These are phyloP conservation scores for Saturnispora halmiae DNA, from an alignment of 805 yeast species.

Conservation along the genomic window DNA sequence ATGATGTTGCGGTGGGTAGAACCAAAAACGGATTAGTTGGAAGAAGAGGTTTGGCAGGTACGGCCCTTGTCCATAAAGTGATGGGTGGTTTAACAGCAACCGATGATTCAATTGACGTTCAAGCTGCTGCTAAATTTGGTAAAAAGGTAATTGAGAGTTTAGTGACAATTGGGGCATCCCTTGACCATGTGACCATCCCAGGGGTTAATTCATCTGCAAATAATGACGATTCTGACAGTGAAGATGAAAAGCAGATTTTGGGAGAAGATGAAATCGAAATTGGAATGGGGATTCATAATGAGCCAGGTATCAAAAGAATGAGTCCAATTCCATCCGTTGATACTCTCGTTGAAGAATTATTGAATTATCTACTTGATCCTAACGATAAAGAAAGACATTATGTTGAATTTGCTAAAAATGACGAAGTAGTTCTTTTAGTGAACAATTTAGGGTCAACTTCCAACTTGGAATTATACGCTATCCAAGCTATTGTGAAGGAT, in stretches of 20 bases:
- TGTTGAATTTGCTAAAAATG: constrained; percentile 49
- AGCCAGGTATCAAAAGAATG: constrained; percentile 67
- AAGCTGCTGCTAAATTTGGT: constrained; percentile 51
- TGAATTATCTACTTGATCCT: constrained; percentile 50
- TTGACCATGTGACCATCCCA: constrained; percentile 87
- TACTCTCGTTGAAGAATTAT: constrained; percentile 48
- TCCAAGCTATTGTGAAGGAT: constrained; percentile 50
- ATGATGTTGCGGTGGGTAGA: constrained; percentile 92
- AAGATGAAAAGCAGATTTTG: constrained; percentile 34
- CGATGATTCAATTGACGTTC: constrained; percentile 30
- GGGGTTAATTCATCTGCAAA: constrained; percentile 36
- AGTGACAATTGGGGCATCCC: constrained; percentile 83
- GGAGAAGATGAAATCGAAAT: constrained; percentile 65
- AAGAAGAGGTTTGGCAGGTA: constrained; percentile 90
- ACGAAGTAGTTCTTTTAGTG: constrained; percentile 62
- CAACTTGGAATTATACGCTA: constrained; percentile 64
- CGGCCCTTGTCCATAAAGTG: constrained; percentile 75
- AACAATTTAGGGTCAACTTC: constrained; percentile 91
- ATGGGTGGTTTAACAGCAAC: constrained; percentile 54
- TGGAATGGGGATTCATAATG: constrained; percentile 95
- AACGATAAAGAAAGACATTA: constrained; percentile 72
- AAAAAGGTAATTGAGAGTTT: constrained; percentile 49
- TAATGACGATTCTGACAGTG: constrained; percentile 23
- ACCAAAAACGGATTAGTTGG: constrained; percentile 87
- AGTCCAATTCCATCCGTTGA: constrained; percentile 65